Evolutionary conservation across 345 rosid species (phyloP), one percentile per base, ranked within the genome.

Genomic region (Syzygium jambos): DNA sequence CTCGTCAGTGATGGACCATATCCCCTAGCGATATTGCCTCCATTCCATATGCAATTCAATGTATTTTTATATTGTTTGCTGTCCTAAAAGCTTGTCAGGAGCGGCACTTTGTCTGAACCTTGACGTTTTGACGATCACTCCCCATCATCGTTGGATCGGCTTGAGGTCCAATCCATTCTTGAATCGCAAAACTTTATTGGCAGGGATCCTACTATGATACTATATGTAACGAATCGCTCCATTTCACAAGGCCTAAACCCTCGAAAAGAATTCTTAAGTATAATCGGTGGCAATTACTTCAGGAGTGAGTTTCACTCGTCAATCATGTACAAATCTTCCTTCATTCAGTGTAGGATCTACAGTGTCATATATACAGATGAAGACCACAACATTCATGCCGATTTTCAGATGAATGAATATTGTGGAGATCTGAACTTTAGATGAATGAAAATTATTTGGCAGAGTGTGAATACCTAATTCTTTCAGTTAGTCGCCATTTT

Each of bases 271-370:
- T 34, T 34, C 46, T 34, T 23, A 16, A 63, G 1, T 68, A 46
- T 68, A 68, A 68, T 9, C 0, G 0, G 0, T 68, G 78, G 0
- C 1, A 12, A 30, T 34, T 23, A 16, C 78, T 68, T 68, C 0
- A 12, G 23, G 43, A 30, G 78, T 68, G 78, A 68, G 46, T 68
- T 34, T 68, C 78, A 38, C 78, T 34, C 78, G 9, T 68, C 78
- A 68, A 68, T 34, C 17, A 34, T 17, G 11, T 38, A 68, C 23
- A 30, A 30, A 34, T 17, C 43, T 34, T 21, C 46, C 46, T 17
- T 34, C 23, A 8, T 34, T 68, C 46, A 27, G 12, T 59, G 16
- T 27, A 59, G 30, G 68, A 27, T 59, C 13, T 27, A 27, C 13
- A 27, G 38, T n/a, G 38, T 61, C 34, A 16, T n/a, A 13, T 2